A percentile compares a stretch with the other conserved stretches of the same genome.
Evolutionary conservation across 495 filamentous ascomycete species (phyloP).

Genomic region (Astrothelium subdiscretum): DNA sequence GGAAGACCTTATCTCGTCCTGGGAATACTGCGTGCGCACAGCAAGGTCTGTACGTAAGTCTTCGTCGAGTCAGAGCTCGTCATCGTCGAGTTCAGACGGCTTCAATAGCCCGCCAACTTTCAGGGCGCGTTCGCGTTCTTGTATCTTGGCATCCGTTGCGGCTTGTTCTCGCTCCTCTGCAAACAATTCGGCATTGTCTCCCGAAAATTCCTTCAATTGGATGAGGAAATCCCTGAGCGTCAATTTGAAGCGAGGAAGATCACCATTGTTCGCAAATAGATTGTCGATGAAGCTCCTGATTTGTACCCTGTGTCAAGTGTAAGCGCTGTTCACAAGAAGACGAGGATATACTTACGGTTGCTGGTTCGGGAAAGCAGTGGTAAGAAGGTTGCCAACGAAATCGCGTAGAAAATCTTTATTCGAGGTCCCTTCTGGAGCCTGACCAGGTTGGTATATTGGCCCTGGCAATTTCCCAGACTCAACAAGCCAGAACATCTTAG

Average conservation of each 20-base stretch:
- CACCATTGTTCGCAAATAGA: conserved; percentile 68
- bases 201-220: conserved; percentile 85
- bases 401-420: conserved; percentile 84
- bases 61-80: conserved; percentile 73
- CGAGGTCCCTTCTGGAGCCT: conserved; percentile 67
- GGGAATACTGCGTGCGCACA: conserved; percentile 8
- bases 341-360: conserved; percentile 57
- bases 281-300: conserved; percentile 80
- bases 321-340: not conserved
- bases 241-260: conserved; percentile 82
- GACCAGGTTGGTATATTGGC: conserved; percentile 72
- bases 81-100: conserved; percentile 87
- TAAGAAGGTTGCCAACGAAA: conserved; percentile 75
- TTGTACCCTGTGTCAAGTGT: conserved; percentile 48
- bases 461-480: conserved; percentile 77
- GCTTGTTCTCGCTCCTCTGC: conserved; percentile 86
- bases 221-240: conserved; percentile 94
- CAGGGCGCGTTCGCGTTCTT: conserved; percentile 72
- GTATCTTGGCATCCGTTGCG: conserved; percentile 48
- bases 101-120: conserved; percentile 88
- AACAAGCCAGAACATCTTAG: conserved; percentile 92
- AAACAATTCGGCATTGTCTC: conserved; percentile 88
- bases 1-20: not conserved
- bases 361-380: conserved; percentile 86
- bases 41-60: conserved; percentile 14